Percentiles rank a stretch among this genome's conserved stretches.
These are phyloP conservation scores for Penicillium sp. DNA, from an alignment of 2,329 filamentous ascomycete genomes.

Conservation along the genomic window DNA sequence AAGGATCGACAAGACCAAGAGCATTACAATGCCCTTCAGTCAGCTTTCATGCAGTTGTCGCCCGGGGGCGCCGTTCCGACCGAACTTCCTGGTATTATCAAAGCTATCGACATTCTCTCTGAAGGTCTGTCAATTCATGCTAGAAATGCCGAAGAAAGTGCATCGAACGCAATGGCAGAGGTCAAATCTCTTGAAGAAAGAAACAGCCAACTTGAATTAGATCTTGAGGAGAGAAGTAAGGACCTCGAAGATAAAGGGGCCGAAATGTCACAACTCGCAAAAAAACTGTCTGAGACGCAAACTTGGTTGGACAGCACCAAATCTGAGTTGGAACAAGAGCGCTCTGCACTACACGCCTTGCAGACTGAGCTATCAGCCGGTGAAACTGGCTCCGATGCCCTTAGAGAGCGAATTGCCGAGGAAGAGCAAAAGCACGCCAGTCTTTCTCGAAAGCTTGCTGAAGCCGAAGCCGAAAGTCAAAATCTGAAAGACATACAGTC, in stretches of 20 bases:
- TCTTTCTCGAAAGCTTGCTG: constrained; percentile 72
- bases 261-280: constrained; percentile 56
- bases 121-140: constrained; percentile 65
- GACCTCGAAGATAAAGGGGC: constrained; percentile 59
- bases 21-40: constrained; percentile 60
- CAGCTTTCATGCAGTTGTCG: constrained; percentile 63
- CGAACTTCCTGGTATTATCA: constrained; percentile 63
- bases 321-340: constrained; percentile 65
- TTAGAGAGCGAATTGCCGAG: constrained; percentile 75
- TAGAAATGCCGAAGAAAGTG: constrained; percentile 63
- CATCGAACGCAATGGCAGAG: constrained; percentile 65
- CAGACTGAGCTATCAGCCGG: constrained; percentile 77
- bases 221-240: constrained; percentile 61
- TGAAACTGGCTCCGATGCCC: constrained; percentile 78
- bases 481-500: constrained; percentile 76
- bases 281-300: constrained; percentile 56
- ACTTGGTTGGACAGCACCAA: constrained; percentile 52
- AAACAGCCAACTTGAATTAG: constrained; percentile 59
- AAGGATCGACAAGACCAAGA: constrained; percentile 58
- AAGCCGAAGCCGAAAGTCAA: constrained; percentile 75
- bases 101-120: constrained; percentile 62
- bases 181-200: constrained; percentile 63
- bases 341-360: constrained; percentile 69
- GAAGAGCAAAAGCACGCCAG: constrained; percentile 72
- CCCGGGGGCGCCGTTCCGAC: constrained; percentile 58